Evolutionary conservation across 2,329 filamentous ascomycete genomes (phyloP), one percentile per base, ranked within the genome.

Genomic region (Aspergillus ochraceus): DNA sequence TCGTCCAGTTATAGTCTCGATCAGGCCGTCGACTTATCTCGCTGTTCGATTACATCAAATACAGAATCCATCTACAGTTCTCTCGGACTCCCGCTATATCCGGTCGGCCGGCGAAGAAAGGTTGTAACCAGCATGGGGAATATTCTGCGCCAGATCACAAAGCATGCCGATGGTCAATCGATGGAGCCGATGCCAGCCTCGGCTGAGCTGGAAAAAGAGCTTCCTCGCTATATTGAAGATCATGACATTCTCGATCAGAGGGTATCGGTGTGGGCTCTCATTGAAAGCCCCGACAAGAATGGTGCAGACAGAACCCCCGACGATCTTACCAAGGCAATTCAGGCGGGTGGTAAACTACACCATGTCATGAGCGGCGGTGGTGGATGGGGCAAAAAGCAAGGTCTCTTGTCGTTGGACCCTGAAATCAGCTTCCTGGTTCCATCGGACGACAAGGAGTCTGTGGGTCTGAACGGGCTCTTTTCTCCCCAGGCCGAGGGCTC

Each of bases 341-440:
- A 60, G 5, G 64, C 63, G 19, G 76, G 77, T 14, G 74, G 74
- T 45, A 75, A 73, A 60, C 67, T 79, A 46, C 75, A 78, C 60
- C 76, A 74, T 51, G 75, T 79, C 26, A 72, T 79, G 68, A 78
- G 77, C 36, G 77, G 77, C 17, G 77, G 77, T 39, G 77, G 77
- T 46, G 77, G 77, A 60, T 79, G 77, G 77, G 77, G 77, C n/a
- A 79, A 79, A 64, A 79, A 79, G 61, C 75, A 77, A 55, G 77
- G 77, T 2, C 70, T 79, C 10, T 68, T 79, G 20, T 79, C 77
- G 1, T 60, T 79, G 5, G 77, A 79, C 59, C 76, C 76, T 10
- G 77, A 79, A 58, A 68, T 70, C 45, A 68, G 66, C 49, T 76
- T 77, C 49, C 42, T 61, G 2, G 66, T 64, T 36, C 59, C 64